Evolutionary conservation across 2,329 filamentous ascomycete species (phyloP).

Genomic region (Zasmidium cellare): DNA sequence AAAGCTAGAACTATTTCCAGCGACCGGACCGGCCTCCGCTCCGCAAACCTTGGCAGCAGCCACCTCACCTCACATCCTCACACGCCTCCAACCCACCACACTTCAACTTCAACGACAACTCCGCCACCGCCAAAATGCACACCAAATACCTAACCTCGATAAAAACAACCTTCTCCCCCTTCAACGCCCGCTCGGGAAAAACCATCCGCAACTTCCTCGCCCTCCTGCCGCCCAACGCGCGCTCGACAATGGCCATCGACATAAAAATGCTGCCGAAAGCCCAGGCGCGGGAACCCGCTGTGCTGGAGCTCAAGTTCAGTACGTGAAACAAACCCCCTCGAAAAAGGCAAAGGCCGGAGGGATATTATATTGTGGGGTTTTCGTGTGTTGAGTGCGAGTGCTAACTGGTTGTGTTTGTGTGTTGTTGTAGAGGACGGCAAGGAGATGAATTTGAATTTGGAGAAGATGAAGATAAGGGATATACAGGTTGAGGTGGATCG

Average conservation of each 20-base stretch:
- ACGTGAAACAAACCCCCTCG: slow-evolving; percentile 39
- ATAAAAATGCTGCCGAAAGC: slow-evolving; percentile 71
- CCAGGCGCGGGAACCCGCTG: slow-evolving; percentile 65
- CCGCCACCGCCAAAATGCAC: slow-evolving; percentile 59
- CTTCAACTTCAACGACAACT: too few species aligned
- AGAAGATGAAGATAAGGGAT: slow-evolving; percentile 79
- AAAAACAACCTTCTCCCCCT: slow-evolving; percentile 87
- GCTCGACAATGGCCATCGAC: slow-evolving; percentile 72
- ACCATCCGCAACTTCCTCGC: slow-evolving; percentile 87
- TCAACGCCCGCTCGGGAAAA: slow-evolving; percentile 70
- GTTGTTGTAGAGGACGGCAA: slow-evolving; percentile 78
- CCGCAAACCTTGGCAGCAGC: not conserved
- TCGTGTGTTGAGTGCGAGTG: too few species aligned
- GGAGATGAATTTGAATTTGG: slow-evolving; percentile 78
- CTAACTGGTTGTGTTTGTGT: too few species aligned
- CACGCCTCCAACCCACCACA: too few species aligned
- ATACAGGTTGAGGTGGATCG: slow-evolving; percentile 86
- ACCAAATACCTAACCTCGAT: slow-evolving; percentile 85
- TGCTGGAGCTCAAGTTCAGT: slow-evolving; percentile 84
- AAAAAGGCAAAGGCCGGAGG: too few species aligned
- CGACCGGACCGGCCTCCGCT: not conserved
- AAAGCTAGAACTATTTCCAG: not conserved
- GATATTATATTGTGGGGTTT: too few species aligned
- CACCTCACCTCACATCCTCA: not conserved
- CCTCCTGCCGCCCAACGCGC: slow-evolving; percentile 76